phyloP scores from a whole-genome alignment of 805 yeast genomes.

The Metschnikowia henanensis region DNA sequence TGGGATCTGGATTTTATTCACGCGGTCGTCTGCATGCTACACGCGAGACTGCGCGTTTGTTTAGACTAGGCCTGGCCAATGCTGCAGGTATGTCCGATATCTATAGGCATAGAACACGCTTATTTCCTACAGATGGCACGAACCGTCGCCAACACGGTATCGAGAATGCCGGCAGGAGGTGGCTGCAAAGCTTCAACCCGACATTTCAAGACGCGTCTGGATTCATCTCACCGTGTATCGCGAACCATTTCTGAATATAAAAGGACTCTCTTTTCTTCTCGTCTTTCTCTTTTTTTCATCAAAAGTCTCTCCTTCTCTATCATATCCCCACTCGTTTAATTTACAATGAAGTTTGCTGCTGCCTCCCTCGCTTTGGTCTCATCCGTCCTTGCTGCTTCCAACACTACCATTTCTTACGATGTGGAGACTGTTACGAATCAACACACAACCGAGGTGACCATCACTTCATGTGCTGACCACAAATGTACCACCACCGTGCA shows the following conservation, averaged over 20 bases:
- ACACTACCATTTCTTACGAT: slow-evolving; percentile 17
- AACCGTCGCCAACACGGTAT: slow-evolving; percentile 3
- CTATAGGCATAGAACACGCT: slow-evolving; percentile 1
- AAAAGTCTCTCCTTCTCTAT: not conserved
- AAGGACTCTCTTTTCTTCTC: not conserved
- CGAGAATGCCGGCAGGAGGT: not conserved
- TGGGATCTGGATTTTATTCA: not conserved
- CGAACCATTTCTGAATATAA: not conserved
- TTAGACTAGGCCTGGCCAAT: not conserved
- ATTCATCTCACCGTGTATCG: not conserved
- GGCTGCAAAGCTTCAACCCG: not conserved
- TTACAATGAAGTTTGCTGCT: slow-evolving; percentile 24
- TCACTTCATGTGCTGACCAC: slow-evolving; percentile 26
- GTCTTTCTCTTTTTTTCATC: not conserved
- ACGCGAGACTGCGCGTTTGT: slow-evolving; percentile 3
- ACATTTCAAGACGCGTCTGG: slow-evolving; percentile 5
- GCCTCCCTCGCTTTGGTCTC: slow-evolving; percentile 23
- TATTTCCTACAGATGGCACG: slow-evolving; percentile 1
- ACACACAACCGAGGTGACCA: slow-evolving; percentile 29
- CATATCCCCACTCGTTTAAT: slow-evolving; percentile 2
- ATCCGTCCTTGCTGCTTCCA: slow-evolving; percentile 22
- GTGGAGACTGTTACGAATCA: slow-evolving; percentile 19
- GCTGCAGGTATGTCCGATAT: not conserved
- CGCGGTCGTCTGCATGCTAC: not conserved
- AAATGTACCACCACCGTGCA: slow-evolving; percentile 20